phyloP scores from a whole-genome alignment of 2,329 filamentous ascomycete genomes.

The Tolypocladium album region DNA sequence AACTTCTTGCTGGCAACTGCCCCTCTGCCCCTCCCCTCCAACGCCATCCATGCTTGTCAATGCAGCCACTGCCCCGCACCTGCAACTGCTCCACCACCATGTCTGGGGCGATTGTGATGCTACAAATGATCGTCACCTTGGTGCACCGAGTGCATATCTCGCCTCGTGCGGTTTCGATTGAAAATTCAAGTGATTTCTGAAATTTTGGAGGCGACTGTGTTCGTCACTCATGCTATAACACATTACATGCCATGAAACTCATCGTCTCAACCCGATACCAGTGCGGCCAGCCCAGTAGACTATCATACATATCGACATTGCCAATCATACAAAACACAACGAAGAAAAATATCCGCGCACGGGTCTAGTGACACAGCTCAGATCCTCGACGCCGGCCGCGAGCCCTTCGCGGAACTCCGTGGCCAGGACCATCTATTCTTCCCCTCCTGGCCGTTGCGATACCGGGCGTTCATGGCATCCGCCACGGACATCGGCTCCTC shows the following conservation, averaged over 20 bases:
- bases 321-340: conserved; percentile 2
- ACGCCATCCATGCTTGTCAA: not conserved
- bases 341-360: not conserved
- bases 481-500: conserved; percentile 24
- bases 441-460: conserved; percentile 8
- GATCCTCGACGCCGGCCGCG: conserved; percentile 14
- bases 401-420: conserved; percentile 10
- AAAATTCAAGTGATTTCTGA: not conserved
- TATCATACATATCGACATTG: not conserved
- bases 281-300: not conserved
- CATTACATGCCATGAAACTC: not conserved
- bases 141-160: not conserved
- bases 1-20: too few relatives aligned
- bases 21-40: not conserved
- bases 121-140: not conserved
- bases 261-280: not conserved
- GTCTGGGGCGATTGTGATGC: too few relatives aligned
- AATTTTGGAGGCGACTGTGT: not conserved
- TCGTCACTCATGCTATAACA: not conserved
- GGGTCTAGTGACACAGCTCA: conserved; percentile 5
- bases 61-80: not conserved
- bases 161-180: not conserved
- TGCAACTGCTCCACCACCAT: not conserved
- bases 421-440: conserved; percentile 16
- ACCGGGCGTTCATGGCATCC: conserved; percentile 17